Evolutionary conservation across 768 basidiomycete genomes (phyloP).

Genomic region (Mycena olivaceomarginata): DNA sequence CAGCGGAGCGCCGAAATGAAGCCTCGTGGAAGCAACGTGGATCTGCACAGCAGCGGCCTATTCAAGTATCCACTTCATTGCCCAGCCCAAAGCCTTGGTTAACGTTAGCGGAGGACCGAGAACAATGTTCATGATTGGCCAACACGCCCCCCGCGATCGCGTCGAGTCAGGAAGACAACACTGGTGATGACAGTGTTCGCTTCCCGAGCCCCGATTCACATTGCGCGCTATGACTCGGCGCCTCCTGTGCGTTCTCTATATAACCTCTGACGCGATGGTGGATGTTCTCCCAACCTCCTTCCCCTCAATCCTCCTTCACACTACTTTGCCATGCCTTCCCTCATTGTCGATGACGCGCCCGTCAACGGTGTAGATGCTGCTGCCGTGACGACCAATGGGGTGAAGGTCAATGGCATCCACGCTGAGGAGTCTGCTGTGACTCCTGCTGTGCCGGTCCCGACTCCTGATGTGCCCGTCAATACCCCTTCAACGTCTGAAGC

Average conservation of each 20-base stretch:
- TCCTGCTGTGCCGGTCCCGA: not conserved
- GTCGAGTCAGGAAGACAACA: conserved; percentile 1
- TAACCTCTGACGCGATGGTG: conserved; percentile 1
- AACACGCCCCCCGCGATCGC: not conserved
- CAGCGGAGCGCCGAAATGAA: too few species aligned
- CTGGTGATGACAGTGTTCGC: not conserved
- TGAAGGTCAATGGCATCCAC: conserved; percentile 25
- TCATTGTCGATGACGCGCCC: conserved; percentile 13
- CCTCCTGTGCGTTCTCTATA: conserved; percentile 12
- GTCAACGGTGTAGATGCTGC: conserved; percentile 12
- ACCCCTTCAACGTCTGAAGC: conserved; percentile 12
- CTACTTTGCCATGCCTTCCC: conserved; percentile 17
- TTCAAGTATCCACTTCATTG: too few species aligned
- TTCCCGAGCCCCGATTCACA: conserved; percentile 3
- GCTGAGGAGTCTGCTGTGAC: conserved; percentile 11
- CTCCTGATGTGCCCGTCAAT: not conserved
- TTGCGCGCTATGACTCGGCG: conserved; percentile 27
- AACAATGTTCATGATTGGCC: too few species aligned
- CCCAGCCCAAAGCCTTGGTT: too few species aligned
- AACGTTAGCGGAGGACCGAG: too few species aligned
- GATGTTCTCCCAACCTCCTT: conserved; percentile 7
- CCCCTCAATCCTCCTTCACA: not conserved
- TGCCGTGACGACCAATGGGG: conserved; percentile 10
- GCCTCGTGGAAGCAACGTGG: too few species aligned
- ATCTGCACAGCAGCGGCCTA: too few species aligned